Percentiles rank a stretch among this genome's conserved stretches.
phyloP scores from a whole-genome alignment of 2,329 filamentous ascomycete species.

The Apiospora kogelbergensis region DNA sequence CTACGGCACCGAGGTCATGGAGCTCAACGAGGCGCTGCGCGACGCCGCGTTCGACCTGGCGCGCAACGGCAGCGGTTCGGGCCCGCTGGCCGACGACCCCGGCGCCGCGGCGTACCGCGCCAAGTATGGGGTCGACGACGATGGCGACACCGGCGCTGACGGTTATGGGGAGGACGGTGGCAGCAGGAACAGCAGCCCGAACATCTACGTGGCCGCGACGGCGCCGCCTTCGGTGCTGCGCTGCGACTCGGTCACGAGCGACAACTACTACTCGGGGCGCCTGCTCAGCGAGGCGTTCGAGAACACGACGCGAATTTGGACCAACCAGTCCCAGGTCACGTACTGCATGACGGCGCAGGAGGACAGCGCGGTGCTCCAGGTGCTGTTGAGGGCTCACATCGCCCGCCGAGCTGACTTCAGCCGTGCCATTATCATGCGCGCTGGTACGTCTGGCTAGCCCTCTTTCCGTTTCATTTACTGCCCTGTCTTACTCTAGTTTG shows the following conservation, averaged over 20 bases:
- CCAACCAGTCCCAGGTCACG: constrained; percentile 59
- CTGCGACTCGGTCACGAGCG: constrained; percentile 69
- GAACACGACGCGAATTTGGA: constrained; percentile 52
- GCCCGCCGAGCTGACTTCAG: constrained; percentile 62
- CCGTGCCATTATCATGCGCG: constrained; percentile 67
- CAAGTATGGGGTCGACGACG: constrained; percentile 46
- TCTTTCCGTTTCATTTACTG: too few species aligned
- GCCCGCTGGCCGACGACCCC: constrained; percentile 49
- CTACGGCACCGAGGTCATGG: constrained; percentile 71
- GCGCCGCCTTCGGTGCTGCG: constrained; percentile 54
- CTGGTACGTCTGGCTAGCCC: constrained; percentile 37
- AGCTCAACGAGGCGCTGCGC: constrained; percentile 60
- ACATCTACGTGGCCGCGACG: constrained; percentile 40
- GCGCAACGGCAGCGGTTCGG: constrained; percentile 20
- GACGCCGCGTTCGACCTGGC: constrained; percentile 52
- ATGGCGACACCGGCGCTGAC: constrained; percentile 9
- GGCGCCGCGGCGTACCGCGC: constrained; percentile 53
- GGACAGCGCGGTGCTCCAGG: constrained; percentile 69
- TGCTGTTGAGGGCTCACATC: constrained; percentile 58
- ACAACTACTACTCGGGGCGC: constrained; percentile 69
- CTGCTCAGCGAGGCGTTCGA: constrained; percentile 64
- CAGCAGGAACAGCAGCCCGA: not conserved
- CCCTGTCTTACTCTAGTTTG: too few species aligned
- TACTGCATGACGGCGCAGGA: constrained; percentile 75
- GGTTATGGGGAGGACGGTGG: too few species aligned